Percentiles rank a stretch among this genome's conserved stretches.
phyloP scores from a whole-genome alignment of 352 stramenopile species.

The Phytophthora colocasiae region DNA sequence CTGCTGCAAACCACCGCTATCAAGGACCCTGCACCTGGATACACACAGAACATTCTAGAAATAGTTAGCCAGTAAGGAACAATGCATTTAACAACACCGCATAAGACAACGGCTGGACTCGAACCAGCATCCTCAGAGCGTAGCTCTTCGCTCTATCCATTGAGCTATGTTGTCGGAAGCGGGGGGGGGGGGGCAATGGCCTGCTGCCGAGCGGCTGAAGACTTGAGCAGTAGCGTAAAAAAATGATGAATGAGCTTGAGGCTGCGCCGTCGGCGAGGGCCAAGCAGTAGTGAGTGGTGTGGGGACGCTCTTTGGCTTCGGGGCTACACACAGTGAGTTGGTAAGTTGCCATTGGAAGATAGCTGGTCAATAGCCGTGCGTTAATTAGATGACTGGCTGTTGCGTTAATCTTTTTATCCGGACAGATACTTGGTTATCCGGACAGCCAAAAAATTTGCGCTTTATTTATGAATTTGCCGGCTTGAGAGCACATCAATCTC shows the following conservation, averaged over 20 bases:
- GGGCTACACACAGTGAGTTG: no score
- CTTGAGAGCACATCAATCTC: slow-evolving; percentile 3
- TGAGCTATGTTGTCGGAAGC: slow-evolving; percentile 4
- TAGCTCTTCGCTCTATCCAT: neutral
- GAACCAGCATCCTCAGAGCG: neutral
- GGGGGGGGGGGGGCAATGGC: neutral
- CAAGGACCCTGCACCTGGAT: slow-evolving; percentile 10
- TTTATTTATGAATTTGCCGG: slow-evolving; percentile 12
- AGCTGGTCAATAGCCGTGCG: no score
- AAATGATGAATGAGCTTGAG: neutral
- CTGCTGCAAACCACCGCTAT: neutral
- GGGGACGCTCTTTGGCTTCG: neutral
- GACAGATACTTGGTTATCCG: neutral
- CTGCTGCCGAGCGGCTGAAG: neutral
- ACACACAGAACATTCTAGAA: slow-evolving; percentile 20
- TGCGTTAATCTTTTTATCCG: neutral
- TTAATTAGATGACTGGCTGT: neutral
- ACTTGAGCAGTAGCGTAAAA: neutral
- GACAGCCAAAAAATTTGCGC: neutral
- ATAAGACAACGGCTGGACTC: neutral
- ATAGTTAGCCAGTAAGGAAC: slow-evolving; percentile 1
- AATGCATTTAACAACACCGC: neutral
- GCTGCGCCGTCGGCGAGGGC: neutral
- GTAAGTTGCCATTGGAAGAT: no score
- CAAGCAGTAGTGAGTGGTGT: neutral